phyloP scores from a whole-genome alignment of 345 rosid species.

The Euclidium syriacum region DNA sequence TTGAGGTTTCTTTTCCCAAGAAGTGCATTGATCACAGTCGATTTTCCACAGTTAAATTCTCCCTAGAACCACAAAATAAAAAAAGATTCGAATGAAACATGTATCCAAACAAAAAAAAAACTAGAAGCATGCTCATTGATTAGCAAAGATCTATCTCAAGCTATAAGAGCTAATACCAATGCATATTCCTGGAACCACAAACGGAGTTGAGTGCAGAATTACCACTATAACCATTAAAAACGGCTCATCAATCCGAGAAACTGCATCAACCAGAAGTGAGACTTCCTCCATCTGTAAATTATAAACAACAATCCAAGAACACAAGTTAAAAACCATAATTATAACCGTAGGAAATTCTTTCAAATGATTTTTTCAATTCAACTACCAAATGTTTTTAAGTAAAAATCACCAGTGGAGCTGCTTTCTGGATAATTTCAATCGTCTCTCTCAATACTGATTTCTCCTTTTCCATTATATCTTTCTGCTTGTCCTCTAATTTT shows the following conservation, averaged over 20 bases:
- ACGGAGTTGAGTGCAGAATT: constrained; percentile 98
- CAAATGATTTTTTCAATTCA: constrained; percentile 31
- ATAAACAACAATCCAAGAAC: constrained; percentile 33
- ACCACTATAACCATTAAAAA: constrained; percentile 98
- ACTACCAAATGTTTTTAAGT: constrained; percentile 45
- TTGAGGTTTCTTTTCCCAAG: constrained; percentile 87
- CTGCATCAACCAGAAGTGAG: constrained; percentile 83
- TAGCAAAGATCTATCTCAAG: constrained; percentile 9
- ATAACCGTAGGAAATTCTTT: constrained; percentile 9
- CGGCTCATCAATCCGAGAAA: constrained; percentile 90
- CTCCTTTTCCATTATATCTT: constrained; percentile 61
- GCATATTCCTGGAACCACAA: constrained; percentile 94
- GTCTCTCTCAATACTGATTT: constrained; percentile 58
- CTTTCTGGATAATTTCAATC: constrained; percentile 61
- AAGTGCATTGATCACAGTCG: constrained; percentile 89
- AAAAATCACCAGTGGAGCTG: constrained; percentile 91
- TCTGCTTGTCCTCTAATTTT: constrained; percentile 65
- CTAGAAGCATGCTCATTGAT: not conserved
- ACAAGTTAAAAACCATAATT: constrained; percentile 34
- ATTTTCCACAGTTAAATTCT: constrained; percentile 94
- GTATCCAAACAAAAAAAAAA: not conserved
- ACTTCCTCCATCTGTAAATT: constrained; percentile 83
- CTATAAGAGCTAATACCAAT: constrained; percentile 81
- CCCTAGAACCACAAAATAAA: constrained; percentile 53
- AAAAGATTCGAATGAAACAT: not conserved